Conservation (phyloP, 352 stramenopile species). For the Globisporangium alternatum region DNA sequence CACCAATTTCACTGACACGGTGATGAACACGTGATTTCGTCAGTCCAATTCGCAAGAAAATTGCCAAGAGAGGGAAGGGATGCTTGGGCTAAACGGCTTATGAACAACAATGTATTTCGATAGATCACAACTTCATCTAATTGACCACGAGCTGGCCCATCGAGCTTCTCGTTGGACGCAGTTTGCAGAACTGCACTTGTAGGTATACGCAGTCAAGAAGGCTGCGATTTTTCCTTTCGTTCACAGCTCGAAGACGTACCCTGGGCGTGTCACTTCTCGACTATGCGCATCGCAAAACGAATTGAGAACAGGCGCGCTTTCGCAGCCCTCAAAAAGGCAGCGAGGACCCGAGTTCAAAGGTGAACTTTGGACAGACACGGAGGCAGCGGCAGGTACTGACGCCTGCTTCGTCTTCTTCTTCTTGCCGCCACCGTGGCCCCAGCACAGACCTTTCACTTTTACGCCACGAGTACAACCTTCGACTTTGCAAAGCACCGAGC, state of each 20-base stretch:
- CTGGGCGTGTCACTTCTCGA: not conserved
- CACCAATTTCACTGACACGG: no score
- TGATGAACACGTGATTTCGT: no score
- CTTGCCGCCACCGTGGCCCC: slow-evolving; percentile 5
- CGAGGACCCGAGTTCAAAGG: not conserved
- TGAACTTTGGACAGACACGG: not conserved
- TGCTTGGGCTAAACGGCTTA: no score
- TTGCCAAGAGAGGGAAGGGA: no score
- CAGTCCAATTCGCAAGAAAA: no score
- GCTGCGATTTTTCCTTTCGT: not conserved
- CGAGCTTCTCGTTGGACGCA: no score
- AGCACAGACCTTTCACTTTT: slow-evolving; percentile 29
- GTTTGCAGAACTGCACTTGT: no score
- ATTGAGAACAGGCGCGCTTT: not conserved
- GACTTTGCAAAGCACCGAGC: slow-evolving; percentile 25
- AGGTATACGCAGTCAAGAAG: not conserved
- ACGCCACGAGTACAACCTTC: slow-evolving; percentile 22
- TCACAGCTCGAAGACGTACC: slow-evolving; percentile 9
- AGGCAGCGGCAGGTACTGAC: not conserved
- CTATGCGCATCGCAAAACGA: slow-evolving; percentile 3
- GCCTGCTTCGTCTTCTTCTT: not conserved
- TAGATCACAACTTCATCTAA: no score
- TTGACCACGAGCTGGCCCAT: no score
- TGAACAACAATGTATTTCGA: no score
- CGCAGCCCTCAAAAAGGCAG: slow-evolving; percentile 7